Base-by-base conservation (phyloP, 345 rosid genomes). In the Eutrema japonicum region DNA sequence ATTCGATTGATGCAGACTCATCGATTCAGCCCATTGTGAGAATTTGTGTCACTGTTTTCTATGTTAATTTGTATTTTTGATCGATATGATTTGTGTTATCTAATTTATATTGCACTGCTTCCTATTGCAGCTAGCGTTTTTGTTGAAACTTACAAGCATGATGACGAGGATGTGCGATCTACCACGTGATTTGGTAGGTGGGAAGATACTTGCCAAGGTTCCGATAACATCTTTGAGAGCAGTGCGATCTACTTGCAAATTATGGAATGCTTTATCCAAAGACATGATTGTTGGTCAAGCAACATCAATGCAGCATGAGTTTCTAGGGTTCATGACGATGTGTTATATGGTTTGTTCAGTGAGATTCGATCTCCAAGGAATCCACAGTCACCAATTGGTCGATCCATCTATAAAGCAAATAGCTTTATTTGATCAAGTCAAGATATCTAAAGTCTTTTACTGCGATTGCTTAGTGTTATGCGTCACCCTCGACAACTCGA, bases 311-410 rank as follows among this genome's bases (percentile, higher is more conserved):
- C 29, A 29, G 3, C 10, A 54, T 38, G 11, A 36, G 12, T 64
- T 48, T 35, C 5, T 22, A 18, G 57, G 7, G 26, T 9, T 64
- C 41, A 22, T 22, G 70, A 11, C 11, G 12, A 22, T 11, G 6
- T 13, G 37, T 5, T 7, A 11, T 13, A 65, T 1, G 33, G 2
- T 66, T 36, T 50, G 16, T 26, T 22, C 10, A 4, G 0, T 51
- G 47, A 66, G 48, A 37, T 50, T 37, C 27, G 32, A 65, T 2
- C 35, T 49, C 26, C 67, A 22, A 18, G 59, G 38, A 54, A 6
- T 32, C 38, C 59, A 7, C 11, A 55, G 33, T 7, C 14, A 33
- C 41, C 7, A 55, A 16, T 11, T 52, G 57, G 4, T 32, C 35
- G 35, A 32, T 32, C 35, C 35, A 32, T 32, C 35, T 32, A 32